Evolutionary conservation across 1,139 yeast species (phyloP), one percentile per base, ranked within the genome.

Genomic region (Sugiyamaella pinicola): DNA sequence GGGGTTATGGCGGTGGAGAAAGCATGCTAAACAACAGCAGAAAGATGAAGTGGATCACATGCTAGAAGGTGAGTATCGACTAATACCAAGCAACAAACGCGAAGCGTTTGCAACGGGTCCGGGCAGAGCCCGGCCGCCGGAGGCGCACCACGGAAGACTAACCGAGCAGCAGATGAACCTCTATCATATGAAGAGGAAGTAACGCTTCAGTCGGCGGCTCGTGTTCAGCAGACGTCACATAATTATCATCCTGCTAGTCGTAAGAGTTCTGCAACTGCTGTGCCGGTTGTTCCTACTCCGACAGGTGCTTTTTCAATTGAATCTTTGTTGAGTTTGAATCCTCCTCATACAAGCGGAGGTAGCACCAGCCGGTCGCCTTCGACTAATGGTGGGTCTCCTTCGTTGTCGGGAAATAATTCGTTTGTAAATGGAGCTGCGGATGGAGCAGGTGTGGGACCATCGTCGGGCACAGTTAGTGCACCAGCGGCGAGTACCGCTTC

Each of bases 121-220:
- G n/a, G n/a, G n/a, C n/a, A n/a, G n/a, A n/a, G n/a, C n/a, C n/a
- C n/a, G n/a, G n/a, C n/a, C n/a, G n/a, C n/a, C n/a, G n/a, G n/a
- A n/a, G n/a, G n/a, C 29, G 12, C 29, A 39, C 7, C 7, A 24
- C 9, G 10, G n/a, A 10, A 15, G 29, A 6, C 4, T 24, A 21
- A 26, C 12, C 9, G 15, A 21, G 10, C 39, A 34, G 43, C 13
- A 29, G 65, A 62, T 21, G 64, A 61, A 46, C 63, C 60, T 19
- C 49, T 61, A 28, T 61, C 64, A 18, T 44, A 52, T 24, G 65
- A 60, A 37, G 65, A 61, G 46, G 64, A 61, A 40, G 54, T 54
- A 37, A 56, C 64, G 4, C 54, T 61, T 19, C 58, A 55, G 35
- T 61, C 58, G 33, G 62, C 63, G 2, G 54, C 59, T 8, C 58